These are phyloP conservation scores for Gigaspora rosea DNA, from an alignment of 192 early-diverging fungal genomes.

Conservation along the genomic window DNA sequence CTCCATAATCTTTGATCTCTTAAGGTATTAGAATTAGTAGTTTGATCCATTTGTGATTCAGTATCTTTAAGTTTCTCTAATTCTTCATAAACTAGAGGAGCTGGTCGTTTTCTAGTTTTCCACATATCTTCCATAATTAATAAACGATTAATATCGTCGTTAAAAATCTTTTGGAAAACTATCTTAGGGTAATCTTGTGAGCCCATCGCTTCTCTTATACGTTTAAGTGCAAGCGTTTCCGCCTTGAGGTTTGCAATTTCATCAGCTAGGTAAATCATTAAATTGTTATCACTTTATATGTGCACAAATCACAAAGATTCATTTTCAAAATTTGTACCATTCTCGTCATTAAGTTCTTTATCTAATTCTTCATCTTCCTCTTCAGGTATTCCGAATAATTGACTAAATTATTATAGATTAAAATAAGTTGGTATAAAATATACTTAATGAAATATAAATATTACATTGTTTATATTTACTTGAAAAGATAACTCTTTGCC, in stretches of 20 bases:
- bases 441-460: not conserved
- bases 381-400: constrained; percentile 76
- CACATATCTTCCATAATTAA: constrained; percentile 88
- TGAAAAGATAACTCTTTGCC: constrained; percentile 97
- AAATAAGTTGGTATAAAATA: not conserved
- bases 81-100: constrained; percentile 60
- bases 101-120: constrained; percentile 72
- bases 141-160: constrained; percentile 75
- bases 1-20: constrained; percentile 73
- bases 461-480: constrained; percentile 35
- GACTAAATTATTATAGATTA: constrained; percentile 37
- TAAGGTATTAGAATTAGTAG: constrained; percentile 35
- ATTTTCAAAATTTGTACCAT: constrained; percentile 48
- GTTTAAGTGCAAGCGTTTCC: constrained; percentile 73
- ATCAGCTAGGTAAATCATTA: constrained; percentile 47
- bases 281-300: not conserved
- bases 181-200: constrained; percentile 57
- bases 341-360: constrained; percentile 39
- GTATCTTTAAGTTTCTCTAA: constrained; percentile 31
- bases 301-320: not conserved
- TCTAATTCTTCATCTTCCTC: constrained; percentile 52
- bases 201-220: constrained; percentile 64
- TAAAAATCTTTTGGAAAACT: constrained; percentile 84
- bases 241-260: constrained; percentile 74
- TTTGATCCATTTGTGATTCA: constrained; percentile 31